Conservation (phyloP, 768 basidiomycete genomes). For the Paxillus rubicundulus region DNA sequence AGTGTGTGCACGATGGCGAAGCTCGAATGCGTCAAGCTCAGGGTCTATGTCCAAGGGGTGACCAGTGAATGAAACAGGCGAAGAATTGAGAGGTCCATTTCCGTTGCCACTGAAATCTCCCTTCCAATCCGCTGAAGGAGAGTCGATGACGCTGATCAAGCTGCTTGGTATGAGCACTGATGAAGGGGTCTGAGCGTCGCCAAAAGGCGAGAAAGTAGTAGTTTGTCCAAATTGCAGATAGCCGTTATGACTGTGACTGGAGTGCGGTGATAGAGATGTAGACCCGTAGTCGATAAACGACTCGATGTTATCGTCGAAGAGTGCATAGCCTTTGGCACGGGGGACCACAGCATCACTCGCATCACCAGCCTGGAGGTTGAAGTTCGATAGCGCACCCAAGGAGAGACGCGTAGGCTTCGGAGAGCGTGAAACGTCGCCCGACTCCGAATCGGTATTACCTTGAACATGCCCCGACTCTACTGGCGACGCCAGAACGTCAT, state of each 20-base stretch:
- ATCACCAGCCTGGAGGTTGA: constrained; percentile 12
- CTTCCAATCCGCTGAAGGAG: constrained; percentile 58
- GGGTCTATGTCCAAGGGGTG: constrained; percentile 25
- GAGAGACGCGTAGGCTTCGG: constrained; percentile 30
- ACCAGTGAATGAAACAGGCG: constrained; percentile 42
- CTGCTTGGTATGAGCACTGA: constrained; percentile 55
- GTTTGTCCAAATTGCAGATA: constrained; percentile 16
- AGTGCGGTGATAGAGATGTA: constrained; percentile 9
- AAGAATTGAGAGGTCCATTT: constrained; percentile 33
- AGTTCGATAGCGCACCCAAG: constrained; percentile 30
- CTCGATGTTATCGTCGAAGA: constrained; percentile 42
- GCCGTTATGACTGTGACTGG: constrained; percentile 12
- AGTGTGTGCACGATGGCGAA: constrained; percentile 31
- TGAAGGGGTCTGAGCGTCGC: constrained; percentile 39
- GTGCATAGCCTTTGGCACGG: constrained; percentile 39
- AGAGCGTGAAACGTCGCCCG: constrained; percentile 18
- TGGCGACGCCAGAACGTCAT: constrained; percentile 19
- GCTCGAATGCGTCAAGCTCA: constrained; percentile 49
- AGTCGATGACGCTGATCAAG: constrained; percentile 45
- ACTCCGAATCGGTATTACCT: constrained; percentile 11
- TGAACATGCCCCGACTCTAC: constrained; percentile 9
- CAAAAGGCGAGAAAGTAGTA: constrained; percentile 54
- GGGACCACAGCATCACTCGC: constrained; percentile 10
- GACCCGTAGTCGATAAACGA: constrained; percentile 26
- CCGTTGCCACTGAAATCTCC: constrained; percentile 15